A percentile compares a stretch with the other conserved stretches of the same genome.
phyloP scores from a whole-genome alignment of 192 early-diverging fungal genomes.

The Backusella liffmaniae region DNA sequence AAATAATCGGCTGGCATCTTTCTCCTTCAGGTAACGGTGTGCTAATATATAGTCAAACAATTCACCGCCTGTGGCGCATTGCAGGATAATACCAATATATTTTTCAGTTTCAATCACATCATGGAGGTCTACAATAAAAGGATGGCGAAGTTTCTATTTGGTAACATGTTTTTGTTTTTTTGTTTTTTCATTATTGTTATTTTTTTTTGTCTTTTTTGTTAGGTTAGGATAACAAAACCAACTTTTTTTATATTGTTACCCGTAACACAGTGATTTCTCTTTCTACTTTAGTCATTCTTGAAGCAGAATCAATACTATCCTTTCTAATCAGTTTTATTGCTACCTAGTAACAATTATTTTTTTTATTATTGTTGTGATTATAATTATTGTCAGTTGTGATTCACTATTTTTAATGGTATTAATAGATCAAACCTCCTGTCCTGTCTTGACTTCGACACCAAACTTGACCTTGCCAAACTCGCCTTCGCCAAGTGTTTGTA shows the following conservation, averaged over 20 bases:
- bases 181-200: neutral
- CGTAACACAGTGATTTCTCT: constrained; percentile 92
- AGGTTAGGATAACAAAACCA: constrained; percentile 7
- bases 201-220: neutral
- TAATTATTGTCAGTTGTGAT: neutral
- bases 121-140: constrained; percentile 87
- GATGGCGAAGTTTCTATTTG: constrained; percentile 80
- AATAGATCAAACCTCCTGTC: constrained; percentile 54
- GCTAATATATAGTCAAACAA: constrained; percentile 97
- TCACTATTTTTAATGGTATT: neutral
- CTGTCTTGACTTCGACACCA: constrained; percentile 76
- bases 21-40: constrained; percentile 89
- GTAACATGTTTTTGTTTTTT: constrained; percentile 42
- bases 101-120: constrained; percentile 96
- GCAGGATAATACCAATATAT: constrained; percentile 97
- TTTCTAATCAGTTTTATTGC: constrained; percentile 97
- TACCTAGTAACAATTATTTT: constrained; percentile 51
- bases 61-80: constrained; percentile 96
- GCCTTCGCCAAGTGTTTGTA: constrained; percentile 96
- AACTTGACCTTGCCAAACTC: constrained; percentile 99
- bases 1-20: constrained; percentile 88
- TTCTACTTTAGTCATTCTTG: constrained; percentile 86
- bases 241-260: constrained; percentile 49
- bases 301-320: constrained; percentile 81
- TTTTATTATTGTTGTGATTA: neutral